These are phyloP conservation scores for Xylaria sp. DNA, from an alignment of 2,329 filamentous ascomycete genomes.

Conservation along the genomic window DNA sequence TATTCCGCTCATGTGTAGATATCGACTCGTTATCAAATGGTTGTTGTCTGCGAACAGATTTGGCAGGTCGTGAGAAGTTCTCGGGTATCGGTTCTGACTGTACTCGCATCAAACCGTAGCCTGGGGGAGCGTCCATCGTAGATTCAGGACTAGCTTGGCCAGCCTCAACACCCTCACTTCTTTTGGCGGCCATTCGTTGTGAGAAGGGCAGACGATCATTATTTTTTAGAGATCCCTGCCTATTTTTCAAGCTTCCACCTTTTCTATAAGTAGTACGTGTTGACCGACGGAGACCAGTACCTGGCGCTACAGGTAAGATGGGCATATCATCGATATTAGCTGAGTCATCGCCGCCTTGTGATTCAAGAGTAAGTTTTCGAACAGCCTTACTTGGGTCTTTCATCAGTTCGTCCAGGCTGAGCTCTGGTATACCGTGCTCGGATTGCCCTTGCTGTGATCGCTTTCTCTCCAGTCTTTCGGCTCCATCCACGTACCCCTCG, in stretches of 20 bases:
- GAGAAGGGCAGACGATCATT: constrained; percentile 78
- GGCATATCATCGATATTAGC: constrained; percentile 73
- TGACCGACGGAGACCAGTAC: constrained; percentile 82
- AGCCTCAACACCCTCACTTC: constrained; percentile 63
- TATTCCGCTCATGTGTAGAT: constrained; percentile 52
- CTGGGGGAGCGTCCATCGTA: constrained; percentile 53
- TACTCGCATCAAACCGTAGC: constrained; percentile 63
- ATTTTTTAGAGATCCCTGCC: constrained; percentile 78
- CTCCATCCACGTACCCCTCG: constrained; percentile 79
- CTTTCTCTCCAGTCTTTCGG: constrained; percentile 77
- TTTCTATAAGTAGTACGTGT: constrained; percentile 90
- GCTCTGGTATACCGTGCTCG: constrained; percentile 59
- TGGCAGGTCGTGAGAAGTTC: constrained; percentile 67
- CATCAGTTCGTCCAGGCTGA: constrained; percentile 82
- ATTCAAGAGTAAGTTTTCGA: constrained; percentile 68
- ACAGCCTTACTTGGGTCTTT: constrained; percentile 77
- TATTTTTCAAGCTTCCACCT: constrained; percentile 85
- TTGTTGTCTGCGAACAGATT: constrained; percentile 54
- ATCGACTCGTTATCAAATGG: constrained; percentile 54
- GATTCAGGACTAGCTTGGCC: constrained; percentile 41
- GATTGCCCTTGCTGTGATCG: constrained; percentile 61
- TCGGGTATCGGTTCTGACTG: constrained; percentile 72
- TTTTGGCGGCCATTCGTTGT: constrained; percentile 69
- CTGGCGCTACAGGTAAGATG: constrained; percentile 79
- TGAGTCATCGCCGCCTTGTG: constrained; percentile 50